Evolutionary conservation across 2,329 filamentous ascomycete genomes (phyloP), one percentile per base, ranked within the genome.

Genomic region (Hymenoscyphus fructigenus): DNA sequence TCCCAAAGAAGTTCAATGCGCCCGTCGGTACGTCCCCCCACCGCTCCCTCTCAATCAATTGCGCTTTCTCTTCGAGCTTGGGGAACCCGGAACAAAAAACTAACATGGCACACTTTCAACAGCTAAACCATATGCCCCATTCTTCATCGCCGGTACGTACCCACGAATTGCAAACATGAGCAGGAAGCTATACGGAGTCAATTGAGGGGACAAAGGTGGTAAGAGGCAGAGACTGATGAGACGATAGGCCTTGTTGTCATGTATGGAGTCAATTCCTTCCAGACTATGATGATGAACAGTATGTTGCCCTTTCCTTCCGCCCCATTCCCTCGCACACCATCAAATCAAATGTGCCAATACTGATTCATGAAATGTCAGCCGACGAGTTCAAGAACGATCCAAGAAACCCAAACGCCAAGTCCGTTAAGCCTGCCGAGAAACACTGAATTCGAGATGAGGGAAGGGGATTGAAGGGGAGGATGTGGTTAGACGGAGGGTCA

Each of bases 371-470:
- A 59, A 53, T 9, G 12, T 69, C 74, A 98, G 94, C 88, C 83
- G 91, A 91, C 75, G 92, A 98, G 84, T 97, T 87, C 88, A 96
- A 93, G 89, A 96, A 97, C 85, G 94, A 98, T 82, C 92, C 93
- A 72, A 89, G 93, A 80, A 97, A 97, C 87, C 88, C 88, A 71
- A 82, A 84, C 62, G 75, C 74, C 59, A 79, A 78, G 72, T 73
- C 68, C 60, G 62, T 66, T 60, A 74, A 72, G 68, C 60, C 71
- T 47, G 69, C 69, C 14, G 75, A 73, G 10, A 73, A 74, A 65
- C 72, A 76, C 66, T 75, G 73, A 68, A 70, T 38, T 47, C 34
- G 38, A 62, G 14, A 47, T 29, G n/a, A 47, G 12, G 53, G 29
- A 15, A 57, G 23, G 17, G 6, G n/a, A 20, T 28, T 23, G 15